phyloP scores from a whole-genome alignment of 306 rosid genomes.

The Carpinus viminea region DNA sequence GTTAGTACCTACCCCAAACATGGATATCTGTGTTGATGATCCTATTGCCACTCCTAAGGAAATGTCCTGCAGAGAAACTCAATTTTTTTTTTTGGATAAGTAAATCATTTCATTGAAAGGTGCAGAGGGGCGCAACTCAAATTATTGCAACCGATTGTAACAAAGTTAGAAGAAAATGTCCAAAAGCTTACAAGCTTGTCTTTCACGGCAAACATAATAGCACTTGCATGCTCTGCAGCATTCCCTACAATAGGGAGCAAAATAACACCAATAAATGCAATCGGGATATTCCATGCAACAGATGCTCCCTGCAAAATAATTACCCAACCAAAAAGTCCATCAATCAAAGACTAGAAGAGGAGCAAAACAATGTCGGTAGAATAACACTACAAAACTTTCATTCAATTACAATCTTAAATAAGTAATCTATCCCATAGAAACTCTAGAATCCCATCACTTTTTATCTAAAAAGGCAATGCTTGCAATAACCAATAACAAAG shows the following conservation, averaged over 20 bases:
- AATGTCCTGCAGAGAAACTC: constrained; percentile 58
- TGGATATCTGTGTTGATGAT: constrained; percentile 77
- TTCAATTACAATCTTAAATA: neutral
- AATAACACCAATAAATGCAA: constrained; percentile 75
- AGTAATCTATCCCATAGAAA: neutral
- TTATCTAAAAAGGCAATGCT: neutral
- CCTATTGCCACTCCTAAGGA: constrained; percentile 86
- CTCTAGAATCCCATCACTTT: neutral
- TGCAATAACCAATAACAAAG: neutral
- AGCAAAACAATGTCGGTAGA: neutral
- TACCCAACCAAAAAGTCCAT: constrained; percentile 24
- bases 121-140: neutral
- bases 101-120: too few species aligned
- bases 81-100: too few species aligned
- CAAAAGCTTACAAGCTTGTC: constrained; percentile 71
- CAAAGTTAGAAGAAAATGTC: neutral
- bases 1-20: constrained; percentile 65
- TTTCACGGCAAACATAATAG: constrained; percentile 85
- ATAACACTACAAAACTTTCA: neutral
- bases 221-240: constrained; percentile 95
- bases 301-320: constrained; percentile 69
- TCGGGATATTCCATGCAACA: constrained; percentile 52
- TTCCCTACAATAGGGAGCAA: constrained; percentile 85
- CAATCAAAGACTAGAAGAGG: constrained; percentile 1
- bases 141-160: constrained; percentile 6